A percentile compares a stretch with the other conserved stretches of the same genome.
Evolutionary conservation across 2,329 filamentous ascomycete species (phyloP).

Genomic region (Epichloe coenophiala): DNA sequence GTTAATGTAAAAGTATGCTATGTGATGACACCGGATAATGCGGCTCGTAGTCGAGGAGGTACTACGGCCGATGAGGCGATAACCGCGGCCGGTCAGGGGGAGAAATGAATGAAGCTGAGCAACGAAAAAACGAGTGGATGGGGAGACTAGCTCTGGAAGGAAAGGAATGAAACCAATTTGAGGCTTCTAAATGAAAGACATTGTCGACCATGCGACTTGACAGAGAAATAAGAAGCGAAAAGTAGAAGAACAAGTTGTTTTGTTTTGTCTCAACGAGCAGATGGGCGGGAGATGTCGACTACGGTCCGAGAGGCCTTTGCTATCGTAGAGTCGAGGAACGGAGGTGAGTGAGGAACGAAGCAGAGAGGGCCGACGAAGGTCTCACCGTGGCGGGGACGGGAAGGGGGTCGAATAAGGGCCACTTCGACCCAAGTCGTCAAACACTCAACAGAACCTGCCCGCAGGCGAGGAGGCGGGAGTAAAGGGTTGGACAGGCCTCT

Average conservation of each 20-base stretch:
- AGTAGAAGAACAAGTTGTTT: neutral
- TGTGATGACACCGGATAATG: neutral
- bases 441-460: neutral
- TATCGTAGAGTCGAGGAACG: neutral
- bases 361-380: conserved; percentile 8
- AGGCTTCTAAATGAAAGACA: conserved; percentile 19
- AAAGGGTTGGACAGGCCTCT: neutral
- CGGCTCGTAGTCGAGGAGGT: conserved; percentile 4
- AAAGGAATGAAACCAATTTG: conserved; percentile 6
- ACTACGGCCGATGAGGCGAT: neutral
- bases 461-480: neutral
- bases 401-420: neutral
- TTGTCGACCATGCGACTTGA: conserved; percentile 16
- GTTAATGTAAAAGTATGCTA: neutral
- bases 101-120: neutral
- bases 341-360: conserved; percentile 4
- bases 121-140: conserved; percentile 12
- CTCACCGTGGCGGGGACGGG: conserved; percentile 7
- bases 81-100: neutral
- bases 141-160: conserved; percentile 11
- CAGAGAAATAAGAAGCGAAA: conserved; percentile 9
- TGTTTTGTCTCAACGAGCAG: conserved; percentile 6
- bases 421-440: neutral
- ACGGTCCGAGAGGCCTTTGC: conserved; percentile 5
- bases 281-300: conserved; percentile 3